phyloP scores from a whole-genome alignment of 345 rosid genomes.

The Combretum micranthum region DNA sequence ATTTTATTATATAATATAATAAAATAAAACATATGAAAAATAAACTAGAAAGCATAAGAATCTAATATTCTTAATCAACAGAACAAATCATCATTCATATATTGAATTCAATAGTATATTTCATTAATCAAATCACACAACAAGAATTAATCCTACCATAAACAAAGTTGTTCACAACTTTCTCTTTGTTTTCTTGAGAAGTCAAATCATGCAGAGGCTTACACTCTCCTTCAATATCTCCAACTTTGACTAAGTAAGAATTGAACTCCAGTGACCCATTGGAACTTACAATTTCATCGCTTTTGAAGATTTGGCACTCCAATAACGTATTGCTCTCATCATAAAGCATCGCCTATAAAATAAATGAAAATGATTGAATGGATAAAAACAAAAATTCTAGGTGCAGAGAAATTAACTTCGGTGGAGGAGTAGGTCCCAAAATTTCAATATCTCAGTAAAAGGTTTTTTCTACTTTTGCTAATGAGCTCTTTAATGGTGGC shows the following conservation, averaged over 20 bases:
- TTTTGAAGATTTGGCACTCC: slow-evolving; percentile 62
- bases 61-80: background rate
- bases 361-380: background rate
- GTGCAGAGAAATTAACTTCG: background rate
- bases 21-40: too few species aligned
- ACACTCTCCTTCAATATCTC: slow-evolving; percentile 41
- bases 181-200: slow-evolving; percentile 16
- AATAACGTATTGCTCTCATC: slow-evolving; percentile 64
- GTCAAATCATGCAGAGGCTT: slow-evolving; percentile 13
- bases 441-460: too few species aligned
- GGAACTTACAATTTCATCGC: slow-evolving; percentile 42
- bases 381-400: background rate
- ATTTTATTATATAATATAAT: too few species aligned
- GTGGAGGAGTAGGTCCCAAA: too few species aligned
- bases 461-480: too few species aligned
- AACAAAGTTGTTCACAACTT: slow-evolving; percentile 30
- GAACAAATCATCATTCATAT: background rate
- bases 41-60: background rate
- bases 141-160: slow-evolving; percentile 29
- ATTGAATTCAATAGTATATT: background rate
- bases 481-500: too few species aligned
- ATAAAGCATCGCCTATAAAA: slow-evolving; percentile 52
- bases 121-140: background rate
- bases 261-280: slow-evolving; percentile 52
- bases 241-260: slow-evolving; percentile 58